Percentiles rank a stretch among this genome's conserved stretches.
phyloP scores from a whole-genome alignment of 352 stramenopile genomes.

The Pythium insidiosum region DNA sequence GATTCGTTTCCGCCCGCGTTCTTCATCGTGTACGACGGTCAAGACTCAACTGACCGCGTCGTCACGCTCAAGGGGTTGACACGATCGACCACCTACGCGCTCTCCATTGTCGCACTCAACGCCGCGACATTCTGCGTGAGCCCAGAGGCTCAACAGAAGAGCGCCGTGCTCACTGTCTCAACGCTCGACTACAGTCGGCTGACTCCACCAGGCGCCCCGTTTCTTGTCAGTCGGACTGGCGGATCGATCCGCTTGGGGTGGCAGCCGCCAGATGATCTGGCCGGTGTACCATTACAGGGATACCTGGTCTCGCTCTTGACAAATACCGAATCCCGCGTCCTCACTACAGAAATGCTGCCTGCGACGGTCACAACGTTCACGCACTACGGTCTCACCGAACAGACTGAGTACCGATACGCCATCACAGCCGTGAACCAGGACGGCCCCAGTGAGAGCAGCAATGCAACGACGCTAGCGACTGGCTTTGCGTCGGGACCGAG shows the following conservation, averaged over 20 bases:
- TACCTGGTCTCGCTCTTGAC: slow-evolving; percentile 25
- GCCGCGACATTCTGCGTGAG: slow-evolving; percentile 39
- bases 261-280: slow-evolving; percentile 34
- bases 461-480: slow-evolving; percentile 11
- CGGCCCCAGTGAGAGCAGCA: slow-evolving; percentile 24
- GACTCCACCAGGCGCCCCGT: slow-evolving; percentile 12
- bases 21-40: slow-evolving; percentile 45
- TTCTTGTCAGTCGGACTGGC: slow-evolving; percentile 19
- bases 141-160: slow-evolving; percentile 11
- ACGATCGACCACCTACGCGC: slow-evolving; percentile 25
- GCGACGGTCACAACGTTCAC: slow-evolving; percentile 17
- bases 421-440: slow-evolving; percentile 42
- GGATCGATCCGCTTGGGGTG: slow-evolving; percentile 38
- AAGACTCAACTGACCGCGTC: slow-evolving; percentile 22
- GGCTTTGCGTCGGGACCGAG: slow-evolving; percentile 12
- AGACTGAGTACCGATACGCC: slow-evolving; percentile 31
- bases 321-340: neutral
- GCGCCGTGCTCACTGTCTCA: slow-evolving; percentile 18
- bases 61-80: slow-evolving; percentile 20
- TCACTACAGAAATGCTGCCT: slow-evolving; percentile 5
- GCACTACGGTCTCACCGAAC: slow-evolving; percentile 29
- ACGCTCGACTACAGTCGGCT: slow-evolving; percentile 29
- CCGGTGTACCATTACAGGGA: slow-evolving; percentile 28
- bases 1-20: slow-evolving; percentile 13
- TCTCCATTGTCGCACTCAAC: slow-evolving; percentile 38